Base-by-base conservation (phyloP, 2,329 filamentous ascomycete species). In the Diplodia mutila region DNA sequence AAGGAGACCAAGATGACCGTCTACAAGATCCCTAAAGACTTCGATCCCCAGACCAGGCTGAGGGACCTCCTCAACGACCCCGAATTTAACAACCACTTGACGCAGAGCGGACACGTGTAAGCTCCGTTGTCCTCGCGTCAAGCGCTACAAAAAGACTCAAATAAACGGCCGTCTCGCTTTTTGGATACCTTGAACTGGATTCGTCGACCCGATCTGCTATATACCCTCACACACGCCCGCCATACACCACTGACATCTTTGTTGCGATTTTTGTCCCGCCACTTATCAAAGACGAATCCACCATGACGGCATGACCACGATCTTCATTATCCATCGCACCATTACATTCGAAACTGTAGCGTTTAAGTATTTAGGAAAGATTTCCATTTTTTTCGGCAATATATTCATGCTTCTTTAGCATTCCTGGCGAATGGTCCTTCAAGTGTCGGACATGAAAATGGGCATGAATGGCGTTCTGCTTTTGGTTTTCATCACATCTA, bases 21-120 rank as follows among this genome's bases (percentile, higher is more conserved):
- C 1, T 79, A 76, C 75, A 66, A 77, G 32, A 70, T 80, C 9
- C 77, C 78, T 2, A 69, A 72, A 0, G 49, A 65, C 5, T 79
- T 76, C 75, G 71, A 79, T 65, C 72, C 77, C 11, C 76, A 79
- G 61, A 25, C 25, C 8, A 53, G 67, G 39, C 67, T 79, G 16
- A 61, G 29, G 1, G 68, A 70, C 8, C 61, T 76, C 1, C 46
- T 79, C 29, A 65, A 66, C 8, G 69, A 72, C 27, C 64, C 64
- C 2, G 37, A 66, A 12, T 51, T 57, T 39, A 66, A 66, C 29
- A 6, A 23, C 8, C 25, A 49, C 5, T 21, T 63, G 18, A 11
- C 5, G 27, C 59, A 63, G 21, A 6, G 7, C n/a, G 25, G 18
- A 4, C 59, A 51, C 5, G 46, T 37, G 8, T 63, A n/a, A 51